phyloP scores from a whole-genome alignment of 164 flowering plant species.

The Magnolia kwangsiensis region DNA sequence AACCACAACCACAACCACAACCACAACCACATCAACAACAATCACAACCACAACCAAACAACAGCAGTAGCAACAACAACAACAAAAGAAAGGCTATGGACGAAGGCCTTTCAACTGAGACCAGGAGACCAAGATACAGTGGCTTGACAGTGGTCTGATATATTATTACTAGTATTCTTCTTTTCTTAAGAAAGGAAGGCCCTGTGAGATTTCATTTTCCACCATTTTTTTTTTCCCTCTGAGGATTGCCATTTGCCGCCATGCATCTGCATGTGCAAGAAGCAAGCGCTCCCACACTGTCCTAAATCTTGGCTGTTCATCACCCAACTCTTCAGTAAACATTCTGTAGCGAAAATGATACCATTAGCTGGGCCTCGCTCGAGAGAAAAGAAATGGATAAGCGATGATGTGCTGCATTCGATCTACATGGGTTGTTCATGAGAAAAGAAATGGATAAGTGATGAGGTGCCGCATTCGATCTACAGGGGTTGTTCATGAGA shows the following conservation, averaged over 20 bases:
- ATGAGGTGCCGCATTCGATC: too few species aligned
- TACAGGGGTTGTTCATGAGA: too few species aligned
- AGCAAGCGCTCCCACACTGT: background rate
- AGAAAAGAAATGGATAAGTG: too few species aligned
- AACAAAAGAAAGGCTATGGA: conserved; percentile 57
- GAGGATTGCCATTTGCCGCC: background rate
- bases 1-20: conserved; percentile 15
- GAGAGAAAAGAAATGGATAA: too few species aligned
- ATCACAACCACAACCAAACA: background rate
- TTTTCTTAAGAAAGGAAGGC: background rate
- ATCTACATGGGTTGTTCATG: background rate
- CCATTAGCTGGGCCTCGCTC: too few species aligned
- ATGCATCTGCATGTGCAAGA: background rate
- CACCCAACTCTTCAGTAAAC: background rate
- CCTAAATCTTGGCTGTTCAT: background rate
- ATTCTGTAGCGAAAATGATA: background rate
- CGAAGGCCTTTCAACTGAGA: conserved; percentile 46
- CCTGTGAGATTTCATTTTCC: background rate
- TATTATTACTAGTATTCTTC: background rate
- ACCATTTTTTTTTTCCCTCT: background rate
- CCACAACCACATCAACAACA: conserved; percentile 12
- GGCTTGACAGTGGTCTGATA: conserved; percentile 21
- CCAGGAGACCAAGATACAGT: conserved; percentile 52
- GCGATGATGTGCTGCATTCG: too few species aligned
- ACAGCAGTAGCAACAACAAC: conserved; percentile 10